phyloP scores from a whole-genome alignment of 805 yeast genomes.

The Saturnispora halmiae region DNA sequence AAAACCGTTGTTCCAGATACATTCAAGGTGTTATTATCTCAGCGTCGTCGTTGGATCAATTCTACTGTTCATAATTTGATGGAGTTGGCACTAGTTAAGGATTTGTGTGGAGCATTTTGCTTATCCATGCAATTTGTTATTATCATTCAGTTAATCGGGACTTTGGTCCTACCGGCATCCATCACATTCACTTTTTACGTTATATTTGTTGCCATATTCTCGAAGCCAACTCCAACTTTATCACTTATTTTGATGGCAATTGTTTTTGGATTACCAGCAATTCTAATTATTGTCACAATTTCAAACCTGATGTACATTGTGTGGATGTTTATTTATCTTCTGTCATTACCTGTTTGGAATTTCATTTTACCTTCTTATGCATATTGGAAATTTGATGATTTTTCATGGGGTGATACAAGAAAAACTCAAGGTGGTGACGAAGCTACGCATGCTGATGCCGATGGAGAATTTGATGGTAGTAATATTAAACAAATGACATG shows the following conservation, averaged over 20 bases:
- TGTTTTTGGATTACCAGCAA: slow-evolving; percentile 79
- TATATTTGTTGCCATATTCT: slow-evolving; percentile 56
- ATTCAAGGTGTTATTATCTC: slow-evolving; percentile 73
- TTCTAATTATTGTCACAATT: slow-evolving; percentile 72
- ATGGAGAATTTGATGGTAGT: slow-evolving; percentile 87
- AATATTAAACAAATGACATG: slow-evolving; percentile 85
- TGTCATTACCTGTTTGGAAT: slow-evolving; percentile 91
- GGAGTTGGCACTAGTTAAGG: slow-evolving; percentile 77
- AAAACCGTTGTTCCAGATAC: slow-evolving; percentile 83
- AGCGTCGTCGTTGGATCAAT: slow-evolving; percentile 94
- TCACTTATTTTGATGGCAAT: slow-evolving; percentile 68
- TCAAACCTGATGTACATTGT: slow-evolving; percentile 60
- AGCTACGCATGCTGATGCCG: slow-evolving; percentile 56
- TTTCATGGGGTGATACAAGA: slow-evolving; percentile 94
- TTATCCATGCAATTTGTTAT: slow-evolving; percentile 93
- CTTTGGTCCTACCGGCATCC: slow-evolving; percentile 83
- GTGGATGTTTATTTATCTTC: slow-evolving; percentile 71
- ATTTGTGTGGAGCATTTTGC: slow-evolving; percentile 89
- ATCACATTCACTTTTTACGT: slow-evolving; percentile 76
- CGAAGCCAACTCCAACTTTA: slow-evolving; percentile 67
- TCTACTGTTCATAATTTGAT: slow-evolving; percentile 88
- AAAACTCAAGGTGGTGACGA: slow-evolving; percentile 63
- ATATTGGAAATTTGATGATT: slow-evolving; percentile 92
- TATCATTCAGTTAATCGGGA: slow-evolving; percentile 75
- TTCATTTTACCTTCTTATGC: slow-evolving; percentile 80